A percentile compares a stretch with the other conserved stretches of the same genome.
Conservation (phyloP, 2,329 filamentous ascomycete species). For the Fusarium sororula region DNA sequence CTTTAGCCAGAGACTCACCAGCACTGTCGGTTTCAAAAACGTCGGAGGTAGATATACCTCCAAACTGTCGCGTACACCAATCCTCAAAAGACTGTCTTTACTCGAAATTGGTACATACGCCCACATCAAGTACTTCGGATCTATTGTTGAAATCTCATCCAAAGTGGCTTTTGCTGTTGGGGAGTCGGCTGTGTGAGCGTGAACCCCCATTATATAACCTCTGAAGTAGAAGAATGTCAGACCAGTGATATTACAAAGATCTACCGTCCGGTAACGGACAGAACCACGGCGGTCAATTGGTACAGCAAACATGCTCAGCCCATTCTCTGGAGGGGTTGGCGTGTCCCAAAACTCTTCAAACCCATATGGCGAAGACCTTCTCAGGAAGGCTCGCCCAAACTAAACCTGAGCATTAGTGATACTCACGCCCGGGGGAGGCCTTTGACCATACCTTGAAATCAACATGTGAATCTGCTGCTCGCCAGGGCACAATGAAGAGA, state of each 20-base stretch:
- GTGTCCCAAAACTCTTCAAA: neutral
- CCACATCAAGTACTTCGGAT: neutral
- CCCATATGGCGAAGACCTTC: fast-evolving
- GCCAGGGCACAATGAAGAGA: neutral
- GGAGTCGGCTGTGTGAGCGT: neutral
- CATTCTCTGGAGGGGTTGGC: neutral
- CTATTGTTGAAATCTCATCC: neutral
- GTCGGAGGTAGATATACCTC: neutral
- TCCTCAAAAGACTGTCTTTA: neutral
- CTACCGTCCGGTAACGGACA: neutral
- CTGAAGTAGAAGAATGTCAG: neutral
- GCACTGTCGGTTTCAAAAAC: neutral
- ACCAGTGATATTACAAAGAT: neutral
- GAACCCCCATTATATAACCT: neutral
- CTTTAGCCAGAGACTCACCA: neutral
- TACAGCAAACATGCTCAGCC: neutral
- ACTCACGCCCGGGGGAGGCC: neutral
- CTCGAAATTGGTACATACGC: neutral
- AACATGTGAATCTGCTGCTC: neutral
- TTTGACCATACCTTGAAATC: neutral
- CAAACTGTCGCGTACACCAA: neutral
- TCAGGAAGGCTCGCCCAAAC: neutral
- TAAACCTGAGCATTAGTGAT: neutral
- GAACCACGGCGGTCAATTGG: fast-evolving
- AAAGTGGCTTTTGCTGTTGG: neutral